Conservation (phyloP, 306 rosid genomes). For the Quercus dentata region DNA sequence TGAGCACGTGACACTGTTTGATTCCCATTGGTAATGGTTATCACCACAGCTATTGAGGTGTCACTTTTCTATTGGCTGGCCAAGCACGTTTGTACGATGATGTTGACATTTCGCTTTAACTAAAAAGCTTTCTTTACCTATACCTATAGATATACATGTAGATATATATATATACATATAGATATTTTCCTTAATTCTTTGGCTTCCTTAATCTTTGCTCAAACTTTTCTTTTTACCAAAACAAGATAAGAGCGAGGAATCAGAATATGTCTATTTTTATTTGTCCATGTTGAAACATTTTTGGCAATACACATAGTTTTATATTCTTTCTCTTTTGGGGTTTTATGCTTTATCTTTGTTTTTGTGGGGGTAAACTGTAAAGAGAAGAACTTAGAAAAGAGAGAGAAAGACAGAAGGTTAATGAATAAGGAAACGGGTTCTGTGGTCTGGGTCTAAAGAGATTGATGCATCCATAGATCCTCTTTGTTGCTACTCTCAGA, state of each 20-base stretch:
- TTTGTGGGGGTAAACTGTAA: not conserved
- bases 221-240: conserved; percentile 17
- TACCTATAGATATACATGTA: too few species aligned
- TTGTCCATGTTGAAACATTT: not conserved
- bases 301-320: too few species aligned
- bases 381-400: conserved; percentile 13
- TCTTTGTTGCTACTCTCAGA: not conserved
- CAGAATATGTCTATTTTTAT: not conserved
- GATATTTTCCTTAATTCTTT: not conserved
- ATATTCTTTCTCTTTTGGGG: not conserved
- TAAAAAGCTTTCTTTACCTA: not conserved
- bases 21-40: not conserved
- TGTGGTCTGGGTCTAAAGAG: conserved; percentile 24
- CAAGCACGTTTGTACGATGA: conserved; percentile 33
- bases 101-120: not conserved
- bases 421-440: conserved; percentile 24
- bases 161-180: too few species aligned
- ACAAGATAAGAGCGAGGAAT: not conserved
- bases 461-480: not conserved
- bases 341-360: not conserved
- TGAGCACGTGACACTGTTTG: conserved; percentile 22
- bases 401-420: not conserved
- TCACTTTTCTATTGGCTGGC: not conserved
- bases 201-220: not conserved
- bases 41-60: not conserved